Percentiles rank a stretch among this genome's conserved stretches.
Conservation (phyloP, 2,329 filamentous ascomycete genomes). For the Apiospora arundinis region DNA sequence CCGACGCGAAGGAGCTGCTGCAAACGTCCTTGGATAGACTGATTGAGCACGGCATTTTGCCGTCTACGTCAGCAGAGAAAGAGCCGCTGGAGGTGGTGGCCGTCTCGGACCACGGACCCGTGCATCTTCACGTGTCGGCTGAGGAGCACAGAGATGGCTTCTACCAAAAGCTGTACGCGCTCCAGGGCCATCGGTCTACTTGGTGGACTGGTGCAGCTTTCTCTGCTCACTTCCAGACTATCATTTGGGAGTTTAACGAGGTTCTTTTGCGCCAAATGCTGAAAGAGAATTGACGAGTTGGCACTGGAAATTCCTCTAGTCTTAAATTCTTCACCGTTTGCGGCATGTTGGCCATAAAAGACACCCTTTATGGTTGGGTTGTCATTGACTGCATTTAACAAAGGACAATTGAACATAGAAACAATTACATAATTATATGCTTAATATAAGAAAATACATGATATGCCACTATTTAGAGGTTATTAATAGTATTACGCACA, state of each 20-base stretch:
- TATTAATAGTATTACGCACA: too few relatives aligned
- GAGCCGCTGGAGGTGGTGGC: neutral
- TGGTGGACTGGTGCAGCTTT: slow-evolving; percentile 18
- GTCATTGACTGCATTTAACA: too few relatives aligned
- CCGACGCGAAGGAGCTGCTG: neutral
- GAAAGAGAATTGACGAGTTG: neutral
- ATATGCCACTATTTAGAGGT: too few relatives aligned
- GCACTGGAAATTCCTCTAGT: neutral
- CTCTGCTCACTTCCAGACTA: slow-evolving; percentile 7
- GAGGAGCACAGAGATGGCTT: neutral
- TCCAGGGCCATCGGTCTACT: slow-evolving; percentile 12
- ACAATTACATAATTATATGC: too few relatives aligned
- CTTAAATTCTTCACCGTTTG: too few relatives aligned
- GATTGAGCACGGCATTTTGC: neutral
- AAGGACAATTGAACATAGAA: too few relatives aligned
- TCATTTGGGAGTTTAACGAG: neutral
- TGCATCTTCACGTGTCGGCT: neutral
- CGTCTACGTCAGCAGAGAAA: neutral
- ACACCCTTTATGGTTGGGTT: too few relatives aligned
- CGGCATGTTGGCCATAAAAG: too few relatives aligned
- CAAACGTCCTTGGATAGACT: neutral
- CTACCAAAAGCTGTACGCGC: neutral
- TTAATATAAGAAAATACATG: too few relatives aligned
- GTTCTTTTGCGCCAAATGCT: neutral
- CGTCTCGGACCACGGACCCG: neutral